A percentile compares a stretch with the other conserved stretches of the same genome.
phyloP scores from a whole-genome alignment of 257 asterid genomes.

The Przewalskia tangutica region DNA sequence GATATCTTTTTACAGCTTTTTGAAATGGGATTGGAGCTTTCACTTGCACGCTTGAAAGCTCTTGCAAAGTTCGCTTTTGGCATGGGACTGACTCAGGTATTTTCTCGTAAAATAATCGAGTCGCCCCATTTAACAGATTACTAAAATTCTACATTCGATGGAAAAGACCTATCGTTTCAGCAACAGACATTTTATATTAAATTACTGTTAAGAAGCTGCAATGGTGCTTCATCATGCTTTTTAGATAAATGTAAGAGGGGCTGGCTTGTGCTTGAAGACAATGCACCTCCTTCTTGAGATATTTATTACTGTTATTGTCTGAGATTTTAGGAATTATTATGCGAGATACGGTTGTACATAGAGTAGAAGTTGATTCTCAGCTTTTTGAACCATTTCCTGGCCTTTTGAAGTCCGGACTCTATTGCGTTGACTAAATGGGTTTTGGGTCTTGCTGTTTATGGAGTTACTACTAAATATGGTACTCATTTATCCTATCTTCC shows the following conservation, averaged over 20 bases:
- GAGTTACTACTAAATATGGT: not conserved
- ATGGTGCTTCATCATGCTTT: not conserved
- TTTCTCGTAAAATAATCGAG: slow-evolving; percentile 3
- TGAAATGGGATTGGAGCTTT: slow-evolving; percentile 99
- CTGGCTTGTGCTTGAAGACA: not conserved
- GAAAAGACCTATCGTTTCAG: not conserved
- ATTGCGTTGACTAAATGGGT: not conserved
- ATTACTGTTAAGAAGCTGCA: not conserved
- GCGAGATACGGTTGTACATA: not conserved
- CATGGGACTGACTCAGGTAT: slow-evolving; percentile 90
- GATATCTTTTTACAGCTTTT: slow-evolving; percentile 63
- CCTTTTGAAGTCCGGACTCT: not conserved
- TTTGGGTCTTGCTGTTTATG: not conserved
- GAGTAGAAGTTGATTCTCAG: not conserved
- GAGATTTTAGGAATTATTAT: not conserved
- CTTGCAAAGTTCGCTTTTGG: slow-evolving; percentile 98
- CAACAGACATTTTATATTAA: not conserved
- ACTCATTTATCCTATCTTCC: not conserved
- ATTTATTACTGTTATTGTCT: not conserved
- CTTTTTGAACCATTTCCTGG: slow-evolving; percentile 1
- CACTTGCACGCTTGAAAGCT: slow-evolving; percentile 86
- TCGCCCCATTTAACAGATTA: not conserved
- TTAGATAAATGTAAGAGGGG: not conserved
- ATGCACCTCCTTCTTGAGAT: not conserved
- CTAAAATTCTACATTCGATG: not conserved